Conservation (phyloP, 2,329 filamentous ascomycete genomes). For the Simplicillium sp. region DNA sequence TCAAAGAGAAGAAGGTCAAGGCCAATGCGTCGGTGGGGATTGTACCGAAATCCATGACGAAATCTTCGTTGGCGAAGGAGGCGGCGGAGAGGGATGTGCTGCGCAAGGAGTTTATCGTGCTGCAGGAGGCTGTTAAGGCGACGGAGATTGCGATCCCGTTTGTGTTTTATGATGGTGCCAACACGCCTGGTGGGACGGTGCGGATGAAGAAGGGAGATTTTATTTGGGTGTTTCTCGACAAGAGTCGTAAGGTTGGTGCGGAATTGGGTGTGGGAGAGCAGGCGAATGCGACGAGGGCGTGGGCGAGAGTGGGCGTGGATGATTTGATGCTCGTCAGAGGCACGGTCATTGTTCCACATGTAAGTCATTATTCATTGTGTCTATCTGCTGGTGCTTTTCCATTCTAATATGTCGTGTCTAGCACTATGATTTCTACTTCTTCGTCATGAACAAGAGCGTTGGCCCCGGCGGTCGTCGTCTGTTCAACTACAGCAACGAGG, state of each 20-base stretch:
- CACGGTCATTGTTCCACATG: slow-evolving; percentile 87
- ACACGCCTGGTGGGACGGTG: slow-evolving; percentile 74
- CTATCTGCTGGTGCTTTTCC: slow-evolving; percentile 1
- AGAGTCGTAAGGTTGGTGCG: slow-evolving; percentile 82
- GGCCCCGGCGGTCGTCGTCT: slow-evolving; percentile 64
- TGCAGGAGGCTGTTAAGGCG: slow-evolving; percentile 80
- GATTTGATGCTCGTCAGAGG: slow-evolving; percentile 89
- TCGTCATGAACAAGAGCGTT: slow-evolving; percentile 77
- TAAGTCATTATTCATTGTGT: slow-evolving; percentile 36
- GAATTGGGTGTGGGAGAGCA: slow-evolving; percentile 66
- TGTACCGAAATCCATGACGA: slow-evolving; percentile 57
- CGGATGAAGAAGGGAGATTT: slow-evolving; percentile 88
- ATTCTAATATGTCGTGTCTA: slow-evolving; percentile 25
- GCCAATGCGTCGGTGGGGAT: slow-evolving; percentile 52
- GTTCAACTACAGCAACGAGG: slow-evolving; percentile 62
- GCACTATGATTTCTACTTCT: slow-evolving; percentile 98
- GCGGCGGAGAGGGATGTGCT: slow-evolving; percentile 70
- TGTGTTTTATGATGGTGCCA: slow-evolving; percentile 93
- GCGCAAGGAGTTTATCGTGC: slow-evolving; percentile 69
- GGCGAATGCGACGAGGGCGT: slow-evolving; percentile 60
- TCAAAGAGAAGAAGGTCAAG: slow-evolving; percentile 39
- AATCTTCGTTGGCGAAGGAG: slow-evolving; percentile 72
- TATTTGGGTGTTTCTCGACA: slow-evolving; percentile 87
- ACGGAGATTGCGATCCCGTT: slow-evolving; percentile 90
- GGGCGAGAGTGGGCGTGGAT: slow-evolving; percentile 90